Evolutionary conservation across 1,139 yeast genomes (phyloP).

Genomic region (Suhomyces taliae): DNA sequence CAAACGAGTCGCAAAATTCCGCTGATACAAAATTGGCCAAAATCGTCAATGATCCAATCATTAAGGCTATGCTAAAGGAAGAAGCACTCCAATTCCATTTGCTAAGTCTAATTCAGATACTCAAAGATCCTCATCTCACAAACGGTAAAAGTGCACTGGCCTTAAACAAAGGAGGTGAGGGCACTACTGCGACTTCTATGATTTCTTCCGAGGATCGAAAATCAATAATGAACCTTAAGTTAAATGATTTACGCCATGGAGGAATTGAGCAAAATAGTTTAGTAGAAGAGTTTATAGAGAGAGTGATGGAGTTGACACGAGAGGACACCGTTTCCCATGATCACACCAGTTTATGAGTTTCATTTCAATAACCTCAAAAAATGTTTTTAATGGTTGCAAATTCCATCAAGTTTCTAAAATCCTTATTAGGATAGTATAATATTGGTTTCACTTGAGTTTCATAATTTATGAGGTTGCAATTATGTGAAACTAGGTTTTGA

Average conservation of each 20-base stretch:
- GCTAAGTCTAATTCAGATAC: conserved; percentile 43
- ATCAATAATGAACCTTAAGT: conserved; percentile 59
- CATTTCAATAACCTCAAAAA: too few species aligned
- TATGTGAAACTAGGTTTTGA: too few species aligned
- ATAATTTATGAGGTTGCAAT: too few species aligned
- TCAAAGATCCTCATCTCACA: conserved; percentile 46
- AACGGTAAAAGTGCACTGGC: conserved; percentile 29
- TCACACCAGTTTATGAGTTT: not conserved
- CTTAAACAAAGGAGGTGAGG: conserved; percentile 2
- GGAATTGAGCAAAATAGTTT: conserved; percentile 65
- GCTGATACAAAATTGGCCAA: conserved; percentile 12
- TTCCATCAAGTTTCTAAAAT: too few species aligned
- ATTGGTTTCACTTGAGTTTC: too few species aligned
- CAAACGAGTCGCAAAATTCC: conserved; percentile 30
- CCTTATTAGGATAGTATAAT: too few species aligned
- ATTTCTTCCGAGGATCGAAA: conserved; percentile 37
- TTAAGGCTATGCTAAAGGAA: conserved; percentile 43
- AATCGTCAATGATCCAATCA: conserved; percentile 35
- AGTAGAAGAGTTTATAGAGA: conserved; percentile 58
- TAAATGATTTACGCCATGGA: conserved; percentile 58
- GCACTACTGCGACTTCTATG: conserved; percentile 22
- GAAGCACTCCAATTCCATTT: conserved; percentile 57
- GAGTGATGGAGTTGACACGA: conserved; percentile 14
- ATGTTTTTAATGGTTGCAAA: not conserved
- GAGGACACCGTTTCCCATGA: too few species aligned